A percentile compares a stretch with the other conserved stretches of the same genome.
Evolutionary conservation across 1,284 basidiomycete genomes (phyloP).

Genomic region (Omphalotus olearius): DNA sequence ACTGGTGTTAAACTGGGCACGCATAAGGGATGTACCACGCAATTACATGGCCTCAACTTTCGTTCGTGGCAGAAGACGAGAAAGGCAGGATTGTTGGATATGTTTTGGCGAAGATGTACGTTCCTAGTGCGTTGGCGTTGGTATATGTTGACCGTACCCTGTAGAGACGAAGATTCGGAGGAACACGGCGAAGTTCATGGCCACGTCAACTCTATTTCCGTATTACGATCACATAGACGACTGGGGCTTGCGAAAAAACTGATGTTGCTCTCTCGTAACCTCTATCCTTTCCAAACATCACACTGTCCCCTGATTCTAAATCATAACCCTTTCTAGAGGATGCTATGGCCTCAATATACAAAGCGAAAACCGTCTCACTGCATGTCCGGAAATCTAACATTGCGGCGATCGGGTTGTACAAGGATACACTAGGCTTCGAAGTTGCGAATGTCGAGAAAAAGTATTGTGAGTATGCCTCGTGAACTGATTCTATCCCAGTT

Average conservation of each 20-base stretch:
- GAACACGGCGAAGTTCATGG: conserved; percentile 60
- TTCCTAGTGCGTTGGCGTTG: conserved; percentile 8
- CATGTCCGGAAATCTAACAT: conserved; percentile 88
- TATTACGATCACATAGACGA: conserved; percentile 80
- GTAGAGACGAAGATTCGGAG: conserved; percentile 57
- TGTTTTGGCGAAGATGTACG: conserved; percentile 60
- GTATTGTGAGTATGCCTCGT: conserved; percentile 63
- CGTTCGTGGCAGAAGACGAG: conserved; percentile 10
- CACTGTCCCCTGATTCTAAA: conserved; percentile 4
- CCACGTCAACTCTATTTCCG: conserved; percentile 90
- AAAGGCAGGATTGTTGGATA: conserved; percentile 10
- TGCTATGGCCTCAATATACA: conserved; percentile 80
- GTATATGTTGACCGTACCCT: background rate
- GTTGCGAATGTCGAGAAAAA: conserved; percentile 73
- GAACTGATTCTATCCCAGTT: background rate
- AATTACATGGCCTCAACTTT: conserved; percentile 69
- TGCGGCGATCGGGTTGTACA: conserved; percentile 80
- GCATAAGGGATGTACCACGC: conserved; percentile 83
- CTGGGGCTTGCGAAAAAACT: conserved; percentile 86
- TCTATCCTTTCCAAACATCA: background rate
- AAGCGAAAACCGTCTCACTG: conserved; percentile 73
- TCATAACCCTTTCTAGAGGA: conserved; percentile 49
- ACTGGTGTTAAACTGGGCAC: background rate
- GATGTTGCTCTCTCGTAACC: conserved; percentile 83
- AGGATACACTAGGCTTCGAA: conserved; percentile 79